These are phyloP conservation scores for Colletotrichum aenigma DNA, from an alignment of 2,329 filamentous ascomycete genomes.

Conservation along the genomic window DNA sequence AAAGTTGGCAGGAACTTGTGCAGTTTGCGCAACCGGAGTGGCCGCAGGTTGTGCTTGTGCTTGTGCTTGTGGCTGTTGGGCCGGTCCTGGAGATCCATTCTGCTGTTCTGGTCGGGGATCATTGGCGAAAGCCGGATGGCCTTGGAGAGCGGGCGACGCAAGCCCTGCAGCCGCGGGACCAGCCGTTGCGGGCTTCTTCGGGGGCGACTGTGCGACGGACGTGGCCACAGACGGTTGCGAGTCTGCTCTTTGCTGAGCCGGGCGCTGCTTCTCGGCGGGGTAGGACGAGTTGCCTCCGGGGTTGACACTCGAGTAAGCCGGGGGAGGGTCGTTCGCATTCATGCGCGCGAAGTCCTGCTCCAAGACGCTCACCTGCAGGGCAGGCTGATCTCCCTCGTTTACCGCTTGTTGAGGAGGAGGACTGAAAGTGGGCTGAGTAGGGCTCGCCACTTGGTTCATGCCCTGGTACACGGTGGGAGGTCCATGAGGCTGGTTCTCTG, in stretches of 20 bases:
- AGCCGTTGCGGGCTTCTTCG: constrained; percentile 31
- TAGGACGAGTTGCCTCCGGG: constrained; percentile 62
- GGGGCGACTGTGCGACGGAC: constrained; percentile 32
- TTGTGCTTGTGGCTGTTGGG: background rate
- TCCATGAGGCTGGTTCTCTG: constrained; percentile 84
- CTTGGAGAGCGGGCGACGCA: constrained; percentile 56
- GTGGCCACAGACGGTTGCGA: constrained; percentile 29
- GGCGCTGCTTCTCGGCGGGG: constrained; percentile 78
- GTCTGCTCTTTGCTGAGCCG: constrained; percentile 33
- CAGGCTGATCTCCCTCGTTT: constrained; percentile 32
- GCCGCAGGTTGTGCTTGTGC: background rate
- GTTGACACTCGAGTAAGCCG: constrained; percentile 88
- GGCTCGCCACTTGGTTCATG: constrained; percentile 67
- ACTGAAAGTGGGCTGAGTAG: constrained; percentile 51
- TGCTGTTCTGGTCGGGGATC: constrained; percentile 65
- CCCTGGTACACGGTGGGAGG: constrained; percentile 94
- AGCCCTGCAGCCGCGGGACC: constrained; percentile 31
- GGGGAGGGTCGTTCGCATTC: constrained; percentile 83
- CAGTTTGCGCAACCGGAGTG: constrained; percentile 4
- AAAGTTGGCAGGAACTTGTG: constrained; percentile 45
- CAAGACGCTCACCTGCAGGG: constrained; percentile 70
- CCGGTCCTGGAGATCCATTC: constrained; percentile 34
- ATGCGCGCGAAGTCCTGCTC: constrained; percentile 87
- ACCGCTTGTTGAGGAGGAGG: constrained; percentile 44
- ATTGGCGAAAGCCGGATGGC: constrained; percentile 91